Conservation (phyloP, 2,329 filamentous ascomycete species). For the Hypoxylon sp. region DNA sequence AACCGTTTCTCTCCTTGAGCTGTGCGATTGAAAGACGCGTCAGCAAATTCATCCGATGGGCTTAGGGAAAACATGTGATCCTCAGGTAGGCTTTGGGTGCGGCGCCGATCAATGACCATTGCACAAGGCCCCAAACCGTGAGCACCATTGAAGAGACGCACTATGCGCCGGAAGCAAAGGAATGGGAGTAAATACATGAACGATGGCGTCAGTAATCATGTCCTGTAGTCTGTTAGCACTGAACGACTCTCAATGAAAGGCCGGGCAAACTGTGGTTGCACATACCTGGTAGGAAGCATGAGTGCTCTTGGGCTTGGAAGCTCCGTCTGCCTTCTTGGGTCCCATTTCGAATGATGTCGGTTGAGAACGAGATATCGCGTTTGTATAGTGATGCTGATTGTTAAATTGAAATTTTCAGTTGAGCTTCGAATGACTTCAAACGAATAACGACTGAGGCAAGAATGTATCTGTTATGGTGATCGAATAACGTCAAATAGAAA, state of each 20-base stretch:
- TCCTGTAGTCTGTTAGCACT: slow-evolving; percentile 62
- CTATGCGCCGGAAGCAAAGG: slow-evolving; percentile 56
- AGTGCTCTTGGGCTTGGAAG: slow-evolving; percentile 64
- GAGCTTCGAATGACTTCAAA: slow-evolving; percentile 48
- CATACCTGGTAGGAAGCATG: slow-evolving; percentile 72
- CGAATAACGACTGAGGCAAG: slow-evolving; percentile 28
- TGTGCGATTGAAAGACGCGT: slow-evolving; percentile 55
- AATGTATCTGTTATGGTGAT: slow-evolving; percentile 34
- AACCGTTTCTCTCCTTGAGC: slow-evolving; percentile 74
- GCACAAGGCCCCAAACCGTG: slow-evolving; percentile 44
- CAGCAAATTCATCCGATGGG: slow-evolving; percentile 52
- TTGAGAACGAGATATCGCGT: slow-evolving; percentile 39
- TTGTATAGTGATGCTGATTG: slow-evolving; percentile 34
- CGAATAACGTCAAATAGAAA: slow-evolving; percentile 52
- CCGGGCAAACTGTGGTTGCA: slow-evolving; percentile 40
- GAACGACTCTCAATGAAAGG: slow-evolving; percentile 36
- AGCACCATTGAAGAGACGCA: slow-evolving; percentile 36
- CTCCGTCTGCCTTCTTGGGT: slow-evolving; percentile 68
- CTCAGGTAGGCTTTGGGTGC: slow-evolving; percentile 7
- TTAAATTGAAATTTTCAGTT: slow-evolving; percentile 39
- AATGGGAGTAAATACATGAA: slow-evolving; percentile 64
- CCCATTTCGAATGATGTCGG: slow-evolving; percentile 61
- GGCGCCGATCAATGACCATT: slow-evolving; percentile 17
- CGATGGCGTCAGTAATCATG: slow-evolving; percentile 73
- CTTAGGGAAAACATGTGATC: background rate